Conservation (phyloP, 2,329 filamentous ascomycete genomes). For the Lomentospora prolificans region DNA sequence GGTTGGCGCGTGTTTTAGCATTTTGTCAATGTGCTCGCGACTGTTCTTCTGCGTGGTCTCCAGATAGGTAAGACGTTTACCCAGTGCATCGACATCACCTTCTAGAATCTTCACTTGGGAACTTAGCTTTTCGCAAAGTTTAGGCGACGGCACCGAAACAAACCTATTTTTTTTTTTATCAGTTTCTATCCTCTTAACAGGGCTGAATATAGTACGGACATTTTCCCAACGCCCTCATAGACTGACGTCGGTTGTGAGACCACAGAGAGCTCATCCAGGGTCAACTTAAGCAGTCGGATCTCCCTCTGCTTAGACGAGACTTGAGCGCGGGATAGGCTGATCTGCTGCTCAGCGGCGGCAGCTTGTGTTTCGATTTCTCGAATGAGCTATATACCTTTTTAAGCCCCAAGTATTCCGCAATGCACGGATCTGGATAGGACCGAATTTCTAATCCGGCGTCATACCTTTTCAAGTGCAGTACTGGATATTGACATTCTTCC, state of each 20-base stretch:
- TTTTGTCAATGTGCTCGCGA: conserved; percentile 80
- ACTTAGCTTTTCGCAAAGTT: conserved; percentile 66
- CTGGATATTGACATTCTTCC: conserved; percentile 84
- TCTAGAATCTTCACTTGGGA: conserved; percentile 66
- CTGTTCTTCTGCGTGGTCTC: conserved; percentile 96
- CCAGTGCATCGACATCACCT: conserved; percentile 67
- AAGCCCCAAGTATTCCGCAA: too few species aligned
- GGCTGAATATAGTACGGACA: conserved; percentile 45
- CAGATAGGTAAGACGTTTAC: conserved; percentile 84
- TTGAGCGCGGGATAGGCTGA: conserved; percentile 74
- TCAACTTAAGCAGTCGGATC: conserved; percentile 79
- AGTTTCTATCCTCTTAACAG: neutral
- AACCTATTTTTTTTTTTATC: conserved; percentile 56
- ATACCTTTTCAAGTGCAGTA: conserved; percentile 85
- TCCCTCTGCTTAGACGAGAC: conserved; percentile 80
- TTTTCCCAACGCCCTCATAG: conserved; percentile 95
- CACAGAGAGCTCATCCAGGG: conserved; percentile 69
- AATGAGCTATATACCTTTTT: conserved; percentile 64
- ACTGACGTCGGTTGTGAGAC: conserved; percentile 68
- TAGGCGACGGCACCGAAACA: conserved; percentile 62
- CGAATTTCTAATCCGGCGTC: conserved; percentile 11
- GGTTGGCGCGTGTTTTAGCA: conserved; percentile 41
- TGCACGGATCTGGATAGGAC: too few species aligned
- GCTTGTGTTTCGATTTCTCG: conserved; percentile 92
- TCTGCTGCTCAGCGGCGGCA: conserved; percentile 81